Base-by-base conservation (phyloP, 192 early-diverging fungal species). In the Mortierella antarctica region DNA sequence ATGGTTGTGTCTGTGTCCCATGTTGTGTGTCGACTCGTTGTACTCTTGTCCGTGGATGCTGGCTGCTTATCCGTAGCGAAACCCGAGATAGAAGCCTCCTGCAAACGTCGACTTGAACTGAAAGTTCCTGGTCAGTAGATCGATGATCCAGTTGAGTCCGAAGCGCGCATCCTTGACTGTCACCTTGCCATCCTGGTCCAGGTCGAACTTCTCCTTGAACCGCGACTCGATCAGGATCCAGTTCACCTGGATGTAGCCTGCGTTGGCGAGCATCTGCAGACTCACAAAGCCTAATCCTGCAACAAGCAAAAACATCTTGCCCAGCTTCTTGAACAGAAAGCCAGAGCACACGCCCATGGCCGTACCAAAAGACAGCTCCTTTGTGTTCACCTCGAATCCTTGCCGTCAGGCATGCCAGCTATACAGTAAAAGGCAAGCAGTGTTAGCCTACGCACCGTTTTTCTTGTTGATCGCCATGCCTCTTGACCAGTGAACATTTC, bases 51-150 rank as follows among this genome's bases (percentile, higher is more conserved):
- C 14, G 42, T 57, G 18, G 6, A 17, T 57, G 20, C 5, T 67
- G 31, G 20, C 5, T 67, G 31, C 31, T 46, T 86, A 88, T 51
- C 85, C 84, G 69, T 88, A 86, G 10, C 73, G 64, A 55, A 85
- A 67, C 17, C 87, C 87, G 20, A 70, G 41, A 41, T 76, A 80
- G 42, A 88, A 85, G 2, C 87, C 87, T 39, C 57, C 84, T 3
- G 82, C 56, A 63, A 88, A 88, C 2, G 84, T 81, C 2, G 83
- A 77, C 65, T 85, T 88, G 77, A 88, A 88, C 67, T 86, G 87
- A n/a, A 88, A 70, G 46, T 86, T 85, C 10, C 62, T 60, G 11
- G 87, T 88, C 71, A 88, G 71, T 5, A 88, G 21, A 7, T 62
- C 73, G 45, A 83, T 69, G 31, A 86, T 65, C 21, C 54, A 60